Base-by-base conservation (phyloP, 371 early-diverging fungal species). In the Thermomucor indicae-seudaticae region DNA sequence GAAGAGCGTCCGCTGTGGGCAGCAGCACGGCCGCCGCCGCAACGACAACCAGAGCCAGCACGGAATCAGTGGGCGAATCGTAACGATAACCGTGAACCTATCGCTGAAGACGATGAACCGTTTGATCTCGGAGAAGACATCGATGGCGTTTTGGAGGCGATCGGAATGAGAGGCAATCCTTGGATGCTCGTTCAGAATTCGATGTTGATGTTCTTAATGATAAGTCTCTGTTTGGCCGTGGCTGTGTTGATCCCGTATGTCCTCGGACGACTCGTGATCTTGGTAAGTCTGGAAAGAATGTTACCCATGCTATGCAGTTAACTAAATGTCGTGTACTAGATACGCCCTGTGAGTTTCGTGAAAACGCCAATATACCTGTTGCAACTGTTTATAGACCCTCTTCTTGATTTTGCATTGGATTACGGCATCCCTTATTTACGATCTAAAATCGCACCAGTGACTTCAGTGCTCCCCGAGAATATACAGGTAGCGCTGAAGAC, bases 131-230 rank as follows among this genome's bases (percentile, higher is more conserved):
- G 68, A 27, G 92, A 87, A 28, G 91, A 88, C 30, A 69, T 86
- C 24, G 90, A 91, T 44, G 91, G 89, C 8, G 75, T 94, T 24
- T 62, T 95, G 34, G 95, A 92, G 51, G 85, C 92, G 4, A 78
- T 95, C 45, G 97, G 97, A 6, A 84, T 95, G 72, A 78, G 86
- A 6, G 97, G 96, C 0, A 89, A 91, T 7, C 54, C 86, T 14
- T 78, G 83, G 67, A 73, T 83, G 43, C 62, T 93, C 0, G 41
- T 84, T 10, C 92, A 93, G 59, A 92, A 92, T 60, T 86, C 86
- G 22, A 71, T 86, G 1, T 68, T 93, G 29, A 90, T 92, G 59
- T 61, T 85, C 2, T 53, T 91, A 3, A 63, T 94, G 57, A 84
- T 94, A 40, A 62, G 81, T 7, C 61, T 85, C 22, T 81, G 85